Base-by-base conservation (phyloP, 352 stramenopile genomes). In the Phytophthora lateralis region DNA sequence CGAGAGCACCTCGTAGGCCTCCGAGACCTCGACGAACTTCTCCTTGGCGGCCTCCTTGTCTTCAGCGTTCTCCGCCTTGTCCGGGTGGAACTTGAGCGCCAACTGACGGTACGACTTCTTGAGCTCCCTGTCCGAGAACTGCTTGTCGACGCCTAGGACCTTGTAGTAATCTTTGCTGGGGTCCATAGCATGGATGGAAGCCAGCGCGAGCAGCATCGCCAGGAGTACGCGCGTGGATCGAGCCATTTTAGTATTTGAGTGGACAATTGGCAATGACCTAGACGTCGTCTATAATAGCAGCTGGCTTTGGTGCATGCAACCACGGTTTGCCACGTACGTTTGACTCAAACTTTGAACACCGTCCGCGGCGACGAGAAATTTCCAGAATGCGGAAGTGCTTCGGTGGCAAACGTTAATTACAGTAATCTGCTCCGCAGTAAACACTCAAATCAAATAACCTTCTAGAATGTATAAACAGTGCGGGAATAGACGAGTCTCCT, bases 1-100 rank as follows among this genome's bases (percentile, higher is more conserved):
- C 15, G 87, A 96, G 17, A 98, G 84, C 58, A 98, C 90, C 57
- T 97, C 89, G 64, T 98, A 98, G 2, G 93, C 93, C 55, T 97
- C 88, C 17, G 79, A 95, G 32, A 98, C 89, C 48, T 97, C 82
- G 20, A 97, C 90, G 62, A 98, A 98, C 66, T 94, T 95, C 50
- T 95, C 75, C 46, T 95, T 92, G n/a, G 91, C 89, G 10, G 61
- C 39, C 35, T 97, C 89, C 47, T 96, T 89, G 43, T 95, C 87
- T 32, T 88, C 73, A 6, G 79, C 76, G 53, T 95, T 92, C 26
- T 91, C 82, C 0, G 78, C 64, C 61, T 97, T 97, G 63, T 97
- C 91, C 8, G 91, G 91, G 55, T 97, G 90, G 69, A 84, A 90
- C 73, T 97, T 94, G 50, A 97, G 76, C 50, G 90, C 89, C 41